Conservation (phyloP, 1,139 yeast genomes). For the Saccharomycopsis crataegensis region DNA sequence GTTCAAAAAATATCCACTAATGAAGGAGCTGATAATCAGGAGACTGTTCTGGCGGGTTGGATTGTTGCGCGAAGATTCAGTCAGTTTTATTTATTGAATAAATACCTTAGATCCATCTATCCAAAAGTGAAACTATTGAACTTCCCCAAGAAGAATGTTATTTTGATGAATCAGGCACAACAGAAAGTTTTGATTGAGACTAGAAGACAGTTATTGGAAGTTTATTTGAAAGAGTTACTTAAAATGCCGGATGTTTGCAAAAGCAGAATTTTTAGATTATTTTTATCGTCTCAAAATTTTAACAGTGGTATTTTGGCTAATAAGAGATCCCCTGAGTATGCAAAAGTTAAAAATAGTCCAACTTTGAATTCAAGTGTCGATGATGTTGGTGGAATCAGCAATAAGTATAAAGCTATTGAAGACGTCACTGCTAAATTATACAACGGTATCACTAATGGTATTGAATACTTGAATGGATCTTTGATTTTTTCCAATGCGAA, state of each 20-base stretch:
- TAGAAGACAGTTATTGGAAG: constrained; percentile 54
- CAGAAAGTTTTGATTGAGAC: constrained; percentile 57
- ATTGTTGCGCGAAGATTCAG: constrained; percentile 81
- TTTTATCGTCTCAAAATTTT: constrained; percentile 69
- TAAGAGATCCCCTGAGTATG: constrained; percentile 21
- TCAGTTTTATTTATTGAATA: constrained; percentile 70
- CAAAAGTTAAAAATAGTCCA: neutral
- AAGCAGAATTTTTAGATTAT: constrained; percentile 63
- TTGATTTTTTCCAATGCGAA: constrained; percentile 8
- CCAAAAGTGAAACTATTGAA: constrained; percentile 42
- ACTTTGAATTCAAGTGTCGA: constrained; percentile 19
- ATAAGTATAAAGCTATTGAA: constrained; percentile 15
- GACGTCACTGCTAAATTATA: constrained; percentile 20
- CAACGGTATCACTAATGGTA: constrained; percentile 19
- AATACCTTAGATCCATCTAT: constrained; percentile 50
- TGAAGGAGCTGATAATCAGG: constrained; percentile 24
- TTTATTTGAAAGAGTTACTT: constrained; percentile 52
- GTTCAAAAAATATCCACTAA: constrained; percentile 49
- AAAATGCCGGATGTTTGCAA: constrained; percentile 64
- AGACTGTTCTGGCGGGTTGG: constrained; percentile 68
- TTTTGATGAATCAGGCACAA: constrained; percentile 39
- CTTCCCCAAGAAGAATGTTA: constrained; percentile 48
- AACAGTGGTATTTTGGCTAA: constrained; percentile 20
- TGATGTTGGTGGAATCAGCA: constrained; percentile 15
- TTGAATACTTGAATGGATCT: constrained; percentile 18